These are phyloP conservation scores for Blastobotrys proliferans DNA, from an alignment of 1,139 yeast genomes.

Conservation along the genomic window DNA sequence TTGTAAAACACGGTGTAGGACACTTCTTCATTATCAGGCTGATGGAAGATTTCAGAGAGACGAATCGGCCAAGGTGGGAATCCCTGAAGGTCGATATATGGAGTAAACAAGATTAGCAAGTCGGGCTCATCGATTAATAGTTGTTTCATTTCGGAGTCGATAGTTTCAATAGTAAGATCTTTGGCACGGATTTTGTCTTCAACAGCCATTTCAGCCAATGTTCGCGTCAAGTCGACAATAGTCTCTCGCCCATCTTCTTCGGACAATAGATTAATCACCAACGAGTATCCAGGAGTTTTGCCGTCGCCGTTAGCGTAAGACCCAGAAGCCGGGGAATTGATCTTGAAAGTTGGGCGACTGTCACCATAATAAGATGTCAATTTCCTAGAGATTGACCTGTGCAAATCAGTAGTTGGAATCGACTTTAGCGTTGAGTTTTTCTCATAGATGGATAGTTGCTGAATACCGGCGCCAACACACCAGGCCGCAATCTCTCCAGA, in stretches of 20 bases:
- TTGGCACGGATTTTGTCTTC: constrained; percentile 56
- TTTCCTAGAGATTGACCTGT: constrained; percentile 55
- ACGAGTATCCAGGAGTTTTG: constrained; percentile 18
- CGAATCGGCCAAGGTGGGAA: constrained; percentile 98
- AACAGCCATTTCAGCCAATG: constrained; percentile 71
- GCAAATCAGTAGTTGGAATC: constrained; percentile 46
- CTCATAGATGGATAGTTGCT: constrained; percentile 71
- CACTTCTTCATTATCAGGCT: constrained; percentile 80
- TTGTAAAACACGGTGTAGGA: constrained; percentile 80
- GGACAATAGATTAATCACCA: constrained; percentile 55
- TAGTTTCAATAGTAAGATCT: constrained; percentile 68
- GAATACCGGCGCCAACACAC: constrained; percentile 83
- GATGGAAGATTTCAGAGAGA: constrained; percentile 86
- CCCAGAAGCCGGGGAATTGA: constrained; percentile 21
- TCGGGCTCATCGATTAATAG: constrained; percentile 91
- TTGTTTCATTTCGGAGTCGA: constrained; percentile 70
- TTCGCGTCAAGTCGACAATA: constrained; percentile 79
- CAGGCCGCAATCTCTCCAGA: constrained; percentile 78
- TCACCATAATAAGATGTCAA: constrained; percentile 71
- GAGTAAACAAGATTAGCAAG: constrained; percentile 77
- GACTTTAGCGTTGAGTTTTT: constrained; percentile 63
- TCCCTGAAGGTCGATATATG: constrained; percentile 80
- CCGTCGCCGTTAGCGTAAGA: constrained; percentile 18
- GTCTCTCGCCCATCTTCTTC: constrained; percentile 85
- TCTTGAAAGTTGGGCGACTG: constrained; percentile 7